Base-by-base conservation (phyloP, 2,329 filamentous ascomycete genomes). In the Ophiocordyceps sinensis region DNA sequence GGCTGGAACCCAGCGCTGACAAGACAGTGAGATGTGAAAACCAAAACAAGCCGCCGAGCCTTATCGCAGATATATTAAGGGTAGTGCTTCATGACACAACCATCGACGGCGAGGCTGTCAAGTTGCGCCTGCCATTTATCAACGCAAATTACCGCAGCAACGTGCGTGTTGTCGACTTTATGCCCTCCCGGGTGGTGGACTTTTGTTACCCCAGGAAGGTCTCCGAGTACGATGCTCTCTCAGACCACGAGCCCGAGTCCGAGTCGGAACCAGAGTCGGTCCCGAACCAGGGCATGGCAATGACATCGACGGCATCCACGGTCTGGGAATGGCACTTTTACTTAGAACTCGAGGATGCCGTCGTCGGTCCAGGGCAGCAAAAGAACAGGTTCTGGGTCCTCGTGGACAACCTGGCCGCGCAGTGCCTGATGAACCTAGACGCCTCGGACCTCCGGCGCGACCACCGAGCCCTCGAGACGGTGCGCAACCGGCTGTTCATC, bases 271-370 rank as follows among this genome's bases (percentile, higher is more conserved):
- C 43, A 19, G 43, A 23, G 12, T 37, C 43, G 17, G 44, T 37
- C 4, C 47, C 45, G 3, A 57, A 57, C 14, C 51, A 40, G 13
- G 47, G 44, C 37, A 52, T 43, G 4, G 42, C 54, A 12, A 44
- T 52, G 23, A 48, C 49, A 4, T 55, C 51, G n/a, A 36, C 54
- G 4, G 30, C 8, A 11, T 14, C 19, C 3, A 43, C 48, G 12
- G 53, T 57, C 8, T 94, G 85, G 83, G 78, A 91, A 57, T 95
- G 88, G 88, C 72, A 75, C 13, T 95, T 95, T 59, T 75, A 74
- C 19, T 68, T 96, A 21, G 68, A 82, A 12, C 73, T 95, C 1
- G 83, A 94, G 58, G 84, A 88, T 47, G 77, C 73, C 0, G 54
- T 62, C 5, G 56, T 45, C 51, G 36, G 47, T 49, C 28, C 42